Evolutionary conservation across 371 early-diverging fungal genomes (phyloP).

Genomic region (Mortierella sp.): DNA sequence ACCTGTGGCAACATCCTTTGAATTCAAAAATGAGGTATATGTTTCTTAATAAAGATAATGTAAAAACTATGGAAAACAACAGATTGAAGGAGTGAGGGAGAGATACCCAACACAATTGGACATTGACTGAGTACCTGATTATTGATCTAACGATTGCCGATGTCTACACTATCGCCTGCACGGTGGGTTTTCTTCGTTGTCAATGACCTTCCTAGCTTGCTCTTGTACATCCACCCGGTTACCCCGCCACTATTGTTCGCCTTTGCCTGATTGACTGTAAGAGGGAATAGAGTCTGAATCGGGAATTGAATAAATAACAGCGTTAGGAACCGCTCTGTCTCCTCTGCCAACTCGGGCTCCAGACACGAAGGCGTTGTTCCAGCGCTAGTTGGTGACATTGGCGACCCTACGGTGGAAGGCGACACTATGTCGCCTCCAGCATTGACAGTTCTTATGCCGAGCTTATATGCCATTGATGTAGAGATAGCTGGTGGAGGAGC

Average conservation of each 20-base stretch:
- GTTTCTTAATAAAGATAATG: too few species aligned
- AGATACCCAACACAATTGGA: background rate
- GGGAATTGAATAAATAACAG: conserved; percentile 52
- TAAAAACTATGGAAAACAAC: background rate
- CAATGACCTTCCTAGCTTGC: conserved; percentile 45
- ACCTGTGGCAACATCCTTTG: background rate
- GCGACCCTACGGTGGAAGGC: conserved; percentile 9
- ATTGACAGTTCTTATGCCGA: conserved; percentile 44
- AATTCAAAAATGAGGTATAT: conserved; percentile 3
- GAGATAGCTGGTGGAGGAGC: conserved; percentile 52
- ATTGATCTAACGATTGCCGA: conserved; percentile 23
- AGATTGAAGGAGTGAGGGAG: background rate
- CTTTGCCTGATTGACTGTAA: conserved; percentile 12
- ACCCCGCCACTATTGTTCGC: conserved; percentile 24
- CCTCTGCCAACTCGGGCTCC: conserved; percentile 54
- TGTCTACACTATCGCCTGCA: conserved; percentile 27
- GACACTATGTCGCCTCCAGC: conserved; percentile 1
- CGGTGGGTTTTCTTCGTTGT: conserved; percentile 39
- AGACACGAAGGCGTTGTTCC: conserved; percentile 38
- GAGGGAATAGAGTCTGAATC: conserved; percentile 55
- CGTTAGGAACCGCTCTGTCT: conserved; percentile 56
- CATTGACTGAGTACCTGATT: background rate
- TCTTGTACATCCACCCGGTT: conserved; percentile 45
- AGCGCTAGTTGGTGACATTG: conserved; percentile 30
- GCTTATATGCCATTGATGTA: conserved; percentile 38